These are phyloP conservation scores for Cenococcum geophilum DNA, from an alignment of 495 filamentous ascomycete genomes.

Conservation along the genomic window DNA sequence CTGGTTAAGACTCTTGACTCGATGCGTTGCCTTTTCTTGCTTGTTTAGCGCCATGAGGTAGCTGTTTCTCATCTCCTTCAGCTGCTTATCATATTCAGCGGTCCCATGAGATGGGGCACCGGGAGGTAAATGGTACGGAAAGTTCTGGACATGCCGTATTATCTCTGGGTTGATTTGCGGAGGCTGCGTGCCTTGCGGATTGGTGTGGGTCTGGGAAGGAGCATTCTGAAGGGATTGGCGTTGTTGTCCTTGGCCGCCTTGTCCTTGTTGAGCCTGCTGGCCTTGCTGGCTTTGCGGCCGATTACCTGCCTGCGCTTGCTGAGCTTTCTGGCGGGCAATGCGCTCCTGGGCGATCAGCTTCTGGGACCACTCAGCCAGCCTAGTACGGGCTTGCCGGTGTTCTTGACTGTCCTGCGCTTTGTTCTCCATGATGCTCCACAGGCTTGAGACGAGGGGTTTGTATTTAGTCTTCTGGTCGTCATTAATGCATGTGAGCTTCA, in stretches of 20 bases:
- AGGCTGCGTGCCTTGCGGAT: conserved; percentile 7
- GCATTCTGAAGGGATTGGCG: conserved; percentile 15
- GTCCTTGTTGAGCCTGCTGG: conserved; percentile 18
- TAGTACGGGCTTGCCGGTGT: conserved; percentile 20
- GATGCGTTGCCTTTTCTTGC: conserved; percentile 18
- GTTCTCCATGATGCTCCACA: conserved; percentile 28
- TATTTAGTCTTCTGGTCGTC: conserved; percentile 31
- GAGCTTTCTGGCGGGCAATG: conserved; percentile 11
- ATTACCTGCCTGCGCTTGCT: conserved; percentile 8
- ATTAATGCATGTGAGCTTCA: conserved; percentile 26
- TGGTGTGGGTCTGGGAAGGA: neutral
- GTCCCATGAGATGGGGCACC: conserved; percentile 17
- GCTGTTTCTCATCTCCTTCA: conserved; percentile 25
- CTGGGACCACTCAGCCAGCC: conserved; percentile 27
- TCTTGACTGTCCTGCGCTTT: conserved; percentile 22
- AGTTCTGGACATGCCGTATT: conserved; percentile 25
- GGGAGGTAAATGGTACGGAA: conserved; percentile 22
- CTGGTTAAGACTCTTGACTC: conserved; percentile 13
- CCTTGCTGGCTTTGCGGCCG: conserved; percentile 4
- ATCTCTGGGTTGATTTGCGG: conserved; percentile 24
- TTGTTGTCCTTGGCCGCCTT: conserved; percentile 8
- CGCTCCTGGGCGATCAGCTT: conserved; percentile 27
- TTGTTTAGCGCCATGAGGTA: conserved; percentile 27
- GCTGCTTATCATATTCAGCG: conserved; percentile 23
- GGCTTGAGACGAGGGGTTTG: conserved; percentile 22